Percentiles rank a stretch among this genome's conserved stretches.
Evolutionary conservation across 345 rosid species (phyloP).

Genomic region (Acer campestre): DNA sequence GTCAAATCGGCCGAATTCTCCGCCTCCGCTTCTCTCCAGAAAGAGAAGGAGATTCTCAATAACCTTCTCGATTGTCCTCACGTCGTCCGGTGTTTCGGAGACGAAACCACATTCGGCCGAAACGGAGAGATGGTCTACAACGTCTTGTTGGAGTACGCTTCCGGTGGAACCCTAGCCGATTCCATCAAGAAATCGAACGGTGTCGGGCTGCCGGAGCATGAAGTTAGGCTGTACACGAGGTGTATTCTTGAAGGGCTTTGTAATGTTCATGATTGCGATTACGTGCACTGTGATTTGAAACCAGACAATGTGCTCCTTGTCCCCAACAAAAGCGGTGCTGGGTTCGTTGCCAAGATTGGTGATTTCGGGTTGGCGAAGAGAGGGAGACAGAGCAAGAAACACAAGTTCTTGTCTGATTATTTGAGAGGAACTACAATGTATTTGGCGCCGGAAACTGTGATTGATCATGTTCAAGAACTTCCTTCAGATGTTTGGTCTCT

Average conservation of each 20-base stretch:
- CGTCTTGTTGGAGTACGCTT: constrained; percentile 43
- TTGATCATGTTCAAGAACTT: constrained; percentile 23
- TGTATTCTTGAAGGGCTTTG: constrained; percentile 40
- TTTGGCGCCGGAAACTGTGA: constrained; percentile 39
- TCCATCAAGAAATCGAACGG: constrained; percentile 22
- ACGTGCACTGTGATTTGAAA: constrained; percentile 45
- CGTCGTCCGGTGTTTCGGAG: constrained; percentile 41
- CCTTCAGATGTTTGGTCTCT: constrained; percentile 54
- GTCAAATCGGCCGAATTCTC: constrained; percentile 31
- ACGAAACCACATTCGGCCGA: constrained; percentile 12
- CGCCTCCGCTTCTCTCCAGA: constrained; percentile 30
- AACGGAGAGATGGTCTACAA: constrained; percentile 33
- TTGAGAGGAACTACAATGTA: constrained; percentile 42
- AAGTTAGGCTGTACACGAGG: constrained; percentile 33
- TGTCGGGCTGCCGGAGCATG: constrained; percentile 29
- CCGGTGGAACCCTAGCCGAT: constrained; percentile 40
- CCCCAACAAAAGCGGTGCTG: neutral
- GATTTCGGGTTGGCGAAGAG: constrained; percentile 48
- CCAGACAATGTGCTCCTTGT: constrained; percentile 40
- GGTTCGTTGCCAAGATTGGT: constrained; percentile 28
- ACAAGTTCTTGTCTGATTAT: neutral
- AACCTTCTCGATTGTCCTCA: constrained; percentile 27
- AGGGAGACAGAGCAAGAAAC: constrained; percentile 19
- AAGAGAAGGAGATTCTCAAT: constrained; percentile 40
- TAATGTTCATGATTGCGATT: constrained; percentile 34